Conservation (phyloP, 2,329 filamentous ascomycete species). For the Cytospora paraplurivora region DNA sequence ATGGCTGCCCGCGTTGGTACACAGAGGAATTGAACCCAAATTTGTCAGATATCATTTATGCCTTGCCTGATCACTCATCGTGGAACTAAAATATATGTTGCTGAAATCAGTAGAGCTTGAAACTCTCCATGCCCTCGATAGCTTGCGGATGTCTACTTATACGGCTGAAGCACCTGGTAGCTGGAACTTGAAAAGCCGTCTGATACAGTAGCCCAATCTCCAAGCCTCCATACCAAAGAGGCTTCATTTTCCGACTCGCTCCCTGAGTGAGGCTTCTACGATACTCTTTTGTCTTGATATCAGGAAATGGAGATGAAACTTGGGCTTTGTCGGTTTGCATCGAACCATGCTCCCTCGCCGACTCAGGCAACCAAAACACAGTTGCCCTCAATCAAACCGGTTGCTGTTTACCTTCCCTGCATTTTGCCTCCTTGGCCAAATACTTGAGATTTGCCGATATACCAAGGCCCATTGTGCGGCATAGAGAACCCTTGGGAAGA, state of each 20-base stretch:
- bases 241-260: no score
- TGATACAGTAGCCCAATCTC: no score
- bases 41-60: background rate
- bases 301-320: background rate
- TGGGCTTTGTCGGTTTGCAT: background rate
- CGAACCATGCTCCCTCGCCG: background rate
- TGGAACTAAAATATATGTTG: background rate
- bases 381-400: background rate
- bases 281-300: background rate
- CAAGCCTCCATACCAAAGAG: no score
- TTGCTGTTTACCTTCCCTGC: no score
- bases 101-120: background rate
- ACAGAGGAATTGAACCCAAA: no score
- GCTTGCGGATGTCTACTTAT: background rate
- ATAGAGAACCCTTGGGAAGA: no score
- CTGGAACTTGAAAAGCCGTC: background rate
- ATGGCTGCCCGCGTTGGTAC: no score
- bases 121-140: background rate
- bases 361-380: background rate
- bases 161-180: background rate
- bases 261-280: no score
- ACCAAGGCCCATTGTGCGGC: no score
- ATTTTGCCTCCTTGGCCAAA: no score
- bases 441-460: no score
- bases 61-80: background rate